These are phyloP conservation scores for Gryganskiella cystojenkinii DNA, from an alignment of 192 early-diverging fungal genomes.

Conservation along the genomic window DNA sequence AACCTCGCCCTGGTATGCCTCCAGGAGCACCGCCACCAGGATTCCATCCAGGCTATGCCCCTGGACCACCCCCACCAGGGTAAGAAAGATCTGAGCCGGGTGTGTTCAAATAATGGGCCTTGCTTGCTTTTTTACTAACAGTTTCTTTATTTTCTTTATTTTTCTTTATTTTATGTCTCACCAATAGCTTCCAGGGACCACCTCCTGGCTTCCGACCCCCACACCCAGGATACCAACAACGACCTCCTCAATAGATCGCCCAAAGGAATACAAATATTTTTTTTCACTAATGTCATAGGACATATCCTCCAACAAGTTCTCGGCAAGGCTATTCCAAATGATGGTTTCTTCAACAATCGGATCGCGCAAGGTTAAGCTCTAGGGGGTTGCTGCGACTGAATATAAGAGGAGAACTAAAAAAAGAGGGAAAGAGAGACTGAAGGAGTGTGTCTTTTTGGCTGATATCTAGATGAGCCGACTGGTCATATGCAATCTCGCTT, in stretches of 20 bases:
- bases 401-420: background rate
- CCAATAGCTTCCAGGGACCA: conserved; percentile 10
- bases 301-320: no score
- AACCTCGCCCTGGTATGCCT: conserved; percentile 52
- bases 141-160: background rate
- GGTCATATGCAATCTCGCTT: background rate
- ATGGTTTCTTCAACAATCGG: no score
- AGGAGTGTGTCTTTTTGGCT: no score
- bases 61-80: conserved; percentile 53
- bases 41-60: conserved; percentile 58
- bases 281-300: background rate
- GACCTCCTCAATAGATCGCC: conserved; percentile 10
- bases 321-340: no score
- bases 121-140: no score
- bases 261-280: no score
- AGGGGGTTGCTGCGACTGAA: background rate
- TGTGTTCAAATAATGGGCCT: no score
- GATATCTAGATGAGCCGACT: background rate
- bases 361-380: no score
- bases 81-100: no score
- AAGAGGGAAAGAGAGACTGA: background rate
- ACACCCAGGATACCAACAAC: conserved; percentile 8
- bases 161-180: no score
- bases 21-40: conserved; percentile 58
- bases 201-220: conserved; percentile 8